Evolutionary conservation across 2,329 filamentous ascomycete genomes (phyloP), one percentile per base, ranked within the genome.

Genomic region (Huntiella abstrusa): DNA sequence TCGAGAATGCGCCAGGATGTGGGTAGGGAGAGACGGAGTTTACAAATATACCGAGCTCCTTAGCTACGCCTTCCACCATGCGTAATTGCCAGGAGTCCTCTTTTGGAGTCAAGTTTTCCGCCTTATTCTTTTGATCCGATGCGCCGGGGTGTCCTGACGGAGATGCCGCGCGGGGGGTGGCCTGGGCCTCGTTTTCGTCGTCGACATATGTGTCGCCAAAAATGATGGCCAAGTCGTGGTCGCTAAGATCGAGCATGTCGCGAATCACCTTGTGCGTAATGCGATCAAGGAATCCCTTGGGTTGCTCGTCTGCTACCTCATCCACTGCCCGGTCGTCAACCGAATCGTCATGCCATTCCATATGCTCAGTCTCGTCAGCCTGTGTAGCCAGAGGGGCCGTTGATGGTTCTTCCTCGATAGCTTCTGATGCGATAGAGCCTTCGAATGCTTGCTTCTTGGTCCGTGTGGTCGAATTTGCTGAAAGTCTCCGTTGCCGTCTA

Each of bases 161-260:
- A 10, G 65, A 64, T 41, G 49, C 41, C 2, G 65, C 64, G 48
- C 64, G 65, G 10, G 69, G 65, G 17, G 66, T 71, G 7, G 65
- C 59, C 8, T 66, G 65, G 7, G 70, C 52, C 49, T 68, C 61
- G 22, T 28, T 28, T 13, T 62, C 62, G 19, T 67, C 63, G 19
- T 63, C 64, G 2, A 78, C 76, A 17, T 93, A 63, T 2, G 74
- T 66, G 58, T 95, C 86, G 10, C 91, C 91, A 47, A 96, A 80
- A 6, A 98, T 77, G 43, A 95, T 77, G 0, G 83, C 83, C 6
- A 98, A 70, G 15, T 91, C 67, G 43, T 75, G 73, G 52, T 95
- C 85, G 55, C 96, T 87, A 47, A 98, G 82, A 6, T 88, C 88
- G 58, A 96, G 82, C 38, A 98, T 64, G 57, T 95, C 86, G 45